Conservation (phyloP, 306 rosid genomes). For the Cercis canadensis region DNA sequence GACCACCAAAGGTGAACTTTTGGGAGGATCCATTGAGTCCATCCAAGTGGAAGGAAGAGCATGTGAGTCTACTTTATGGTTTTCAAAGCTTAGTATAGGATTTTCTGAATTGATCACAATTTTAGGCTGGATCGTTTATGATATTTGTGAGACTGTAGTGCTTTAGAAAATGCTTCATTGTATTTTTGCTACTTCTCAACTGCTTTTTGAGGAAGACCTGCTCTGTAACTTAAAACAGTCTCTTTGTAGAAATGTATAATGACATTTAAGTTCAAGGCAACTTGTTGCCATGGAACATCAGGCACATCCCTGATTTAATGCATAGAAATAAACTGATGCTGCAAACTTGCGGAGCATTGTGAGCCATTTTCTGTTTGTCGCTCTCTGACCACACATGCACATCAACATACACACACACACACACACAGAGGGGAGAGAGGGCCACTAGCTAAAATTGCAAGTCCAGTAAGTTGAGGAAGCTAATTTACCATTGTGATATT, state of each 20-base stretch:
- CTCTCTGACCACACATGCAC: too few species aligned
- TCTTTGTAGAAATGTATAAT: neutral
- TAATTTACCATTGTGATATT: too few species aligned
- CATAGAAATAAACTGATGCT: too few species aligned
- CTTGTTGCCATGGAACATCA: neutral
- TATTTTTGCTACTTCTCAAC: neutral
- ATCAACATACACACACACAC: too few species aligned
- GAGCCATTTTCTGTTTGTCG: neutral
- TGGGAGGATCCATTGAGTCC: slow-evolving; percentile 73
- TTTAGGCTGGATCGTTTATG: neutral
- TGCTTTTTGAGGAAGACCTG: neutral
- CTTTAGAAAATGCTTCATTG: neutral
- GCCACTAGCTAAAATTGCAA: too few species aligned
- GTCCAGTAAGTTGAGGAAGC: too few species aligned
- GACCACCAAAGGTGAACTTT: slow-evolving; percentile 70
- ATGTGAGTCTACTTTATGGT: slow-evolving; percentile 41
- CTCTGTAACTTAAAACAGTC: neutral
- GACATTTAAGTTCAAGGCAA: slow-evolving; percentile 24
- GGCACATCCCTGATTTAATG: neutral
- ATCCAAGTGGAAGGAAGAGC: slow-evolving; percentile 78
- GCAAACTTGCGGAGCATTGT: too few species aligned
- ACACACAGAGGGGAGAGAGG: too few species aligned
- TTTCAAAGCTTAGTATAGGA: slow-evolving; percentile 19
- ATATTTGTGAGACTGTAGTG: neutral
- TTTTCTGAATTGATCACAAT: neutral